Evolutionary conservation across 805 yeast genomes (phyloP).

Genomic region (Schwanniomyces vanrijiae): DNA sequence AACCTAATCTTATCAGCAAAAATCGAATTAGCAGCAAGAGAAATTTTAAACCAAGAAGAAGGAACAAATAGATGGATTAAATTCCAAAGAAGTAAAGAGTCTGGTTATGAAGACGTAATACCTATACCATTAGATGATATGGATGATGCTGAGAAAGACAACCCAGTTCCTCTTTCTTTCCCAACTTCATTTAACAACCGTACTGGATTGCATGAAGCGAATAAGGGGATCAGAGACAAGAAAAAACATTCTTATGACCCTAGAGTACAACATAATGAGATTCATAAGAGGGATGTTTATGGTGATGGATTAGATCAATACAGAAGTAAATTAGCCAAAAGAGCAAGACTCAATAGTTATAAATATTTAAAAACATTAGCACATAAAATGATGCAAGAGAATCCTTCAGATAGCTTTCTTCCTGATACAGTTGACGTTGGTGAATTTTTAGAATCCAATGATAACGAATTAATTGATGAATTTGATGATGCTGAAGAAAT

Average conservation of each 20-base stretch:
- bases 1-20: conserved; percentile 53
- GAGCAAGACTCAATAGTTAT: conserved; percentile 54
- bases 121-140: conserved; percentile 27
- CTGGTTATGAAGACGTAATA: conserved; percentile 9
- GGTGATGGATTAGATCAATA: conserved; percentile 75
- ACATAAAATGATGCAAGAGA: conserved; percentile 40
- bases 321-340: conserved; percentile 44
- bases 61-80: conserved; percentile 52
- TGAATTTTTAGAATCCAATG: conserved; percentile 54
- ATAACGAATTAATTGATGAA: conserved; percentile 30
- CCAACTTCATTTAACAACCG: conserved; percentile 78
- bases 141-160: conserved; percentile 21
- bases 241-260: conserved; percentile 81
- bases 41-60: conserved; percentile 49
- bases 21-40: conserved; percentile 74
- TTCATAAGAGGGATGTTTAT: conserved; percentile 69
- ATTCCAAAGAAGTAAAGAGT: conserved; percentile 19
- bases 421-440: conserved; percentile 61
- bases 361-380: conserved; percentile 60
- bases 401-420: conserved; percentile 35
- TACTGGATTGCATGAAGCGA: conserved; percentile 75
- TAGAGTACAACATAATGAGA: conserved; percentile 66
- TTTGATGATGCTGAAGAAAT: conserved; percentile 40
- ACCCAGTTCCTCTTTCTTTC: conserved; percentile 34
- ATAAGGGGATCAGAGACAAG: conserved; percentile 78